Evolutionary conservation across 106 monocot species (phyloP).

Genomic region (Acorus calamus): DNA sequence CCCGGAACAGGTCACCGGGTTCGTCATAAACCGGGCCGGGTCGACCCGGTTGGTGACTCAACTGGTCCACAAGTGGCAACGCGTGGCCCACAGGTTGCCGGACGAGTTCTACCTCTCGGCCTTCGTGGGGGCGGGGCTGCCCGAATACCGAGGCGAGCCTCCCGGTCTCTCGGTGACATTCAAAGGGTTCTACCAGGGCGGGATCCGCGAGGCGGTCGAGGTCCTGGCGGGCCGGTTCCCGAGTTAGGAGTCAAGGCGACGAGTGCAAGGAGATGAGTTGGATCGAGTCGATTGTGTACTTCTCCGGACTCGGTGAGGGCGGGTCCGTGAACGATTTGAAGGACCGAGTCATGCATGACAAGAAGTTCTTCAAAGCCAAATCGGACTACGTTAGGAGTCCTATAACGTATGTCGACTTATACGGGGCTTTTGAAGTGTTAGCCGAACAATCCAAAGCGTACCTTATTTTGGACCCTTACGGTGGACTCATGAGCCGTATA

Average conservation of each 20-base stretch:
- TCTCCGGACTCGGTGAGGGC: constrained; percentile 29
- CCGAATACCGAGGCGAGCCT: neutral
- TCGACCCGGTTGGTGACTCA: constrained; percentile 14
- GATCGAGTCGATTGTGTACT: constrained; percentile 41
- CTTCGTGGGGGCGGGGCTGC: constrained; percentile 31
- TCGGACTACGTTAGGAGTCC: constrained; percentile 45
- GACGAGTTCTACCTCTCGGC: constrained; percentile 53
- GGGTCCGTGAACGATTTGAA: constrained; percentile 23
- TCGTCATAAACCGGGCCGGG: constrained; percentile 30
- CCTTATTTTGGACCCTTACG: constrained; percentile 59
- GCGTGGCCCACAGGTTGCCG: constrained; percentile 27
- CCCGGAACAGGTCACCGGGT: constrained; percentile 22
- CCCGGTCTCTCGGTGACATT: constrained; percentile 37
- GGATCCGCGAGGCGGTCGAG: neutral
- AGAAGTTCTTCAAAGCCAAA: constrained; percentile 60
- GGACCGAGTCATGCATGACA: constrained; percentile 18
- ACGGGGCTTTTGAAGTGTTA: constrained; percentile 4
- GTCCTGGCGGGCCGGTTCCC: constrained; percentile 18
- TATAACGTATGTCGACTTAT: constrained; percentile 8
- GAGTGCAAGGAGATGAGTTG: constrained; percentile 45
- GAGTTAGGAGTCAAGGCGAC: constrained; percentile 8
- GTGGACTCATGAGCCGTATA: constrained; percentile 41
- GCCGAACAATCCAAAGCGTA: constrained; percentile 32
- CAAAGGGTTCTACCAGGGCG: constrained; percentile 39
- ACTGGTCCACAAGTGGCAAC: constrained; percentile 47